These are phyloP conservation scores for Mycena polygramma DNA, from an alignment of 768 basidiomycete species.

Conservation along the genomic window DNA sequence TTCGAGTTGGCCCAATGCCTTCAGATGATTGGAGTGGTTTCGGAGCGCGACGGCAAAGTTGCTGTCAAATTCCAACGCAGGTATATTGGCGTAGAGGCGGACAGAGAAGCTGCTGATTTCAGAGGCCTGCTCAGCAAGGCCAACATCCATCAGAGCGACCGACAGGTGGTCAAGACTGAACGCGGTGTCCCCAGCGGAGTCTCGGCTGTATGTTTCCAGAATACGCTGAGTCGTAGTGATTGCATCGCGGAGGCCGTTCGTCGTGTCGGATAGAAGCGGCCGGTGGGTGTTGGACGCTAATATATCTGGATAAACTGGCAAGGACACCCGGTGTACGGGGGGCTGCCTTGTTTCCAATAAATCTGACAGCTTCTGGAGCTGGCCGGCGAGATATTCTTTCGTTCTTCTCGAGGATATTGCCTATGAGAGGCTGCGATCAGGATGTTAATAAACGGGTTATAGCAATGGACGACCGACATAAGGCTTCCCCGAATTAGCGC, in stretches of 20 bases:
- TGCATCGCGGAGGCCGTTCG: neutral
- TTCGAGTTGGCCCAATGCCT: neutral
- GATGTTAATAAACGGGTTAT: no score
- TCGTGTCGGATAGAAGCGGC: neutral
- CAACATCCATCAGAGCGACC: slow-evolving; percentile 17
- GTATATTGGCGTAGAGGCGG: neutral
- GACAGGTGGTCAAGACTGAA: slow-evolving; percentile 20
- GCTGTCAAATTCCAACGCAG: neutral
- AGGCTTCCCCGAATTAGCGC: neutral
- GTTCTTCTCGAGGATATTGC: neutral
- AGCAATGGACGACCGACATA: neutral
- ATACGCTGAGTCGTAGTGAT: neutral
- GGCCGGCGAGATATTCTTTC: slow-evolving; percentile 8
- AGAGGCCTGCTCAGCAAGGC: slow-evolving; percentile 14
- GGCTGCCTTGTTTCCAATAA: neutral
- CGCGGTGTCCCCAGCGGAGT: slow-evolving; percentile 6
- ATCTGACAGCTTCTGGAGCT: slow-evolving; percentile 5
- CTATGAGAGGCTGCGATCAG: neutral
- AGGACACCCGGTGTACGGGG: neutral
- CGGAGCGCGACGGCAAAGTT: slow-evolving; percentile 22
- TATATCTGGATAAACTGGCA: slow-evolving; percentile 4
- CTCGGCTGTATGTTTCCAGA: neutral
- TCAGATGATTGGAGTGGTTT: slow-evolving; percentile 19
- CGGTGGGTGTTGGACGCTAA: slow-evolving; percentile 15
- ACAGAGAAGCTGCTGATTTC: slow-evolving; percentile 23